Evolutionary conservation across 352 stramenopile species (phyloP), one percentile per base, ranked within the genome.

Genomic region (Phytophthora pinifolia): DNA sequence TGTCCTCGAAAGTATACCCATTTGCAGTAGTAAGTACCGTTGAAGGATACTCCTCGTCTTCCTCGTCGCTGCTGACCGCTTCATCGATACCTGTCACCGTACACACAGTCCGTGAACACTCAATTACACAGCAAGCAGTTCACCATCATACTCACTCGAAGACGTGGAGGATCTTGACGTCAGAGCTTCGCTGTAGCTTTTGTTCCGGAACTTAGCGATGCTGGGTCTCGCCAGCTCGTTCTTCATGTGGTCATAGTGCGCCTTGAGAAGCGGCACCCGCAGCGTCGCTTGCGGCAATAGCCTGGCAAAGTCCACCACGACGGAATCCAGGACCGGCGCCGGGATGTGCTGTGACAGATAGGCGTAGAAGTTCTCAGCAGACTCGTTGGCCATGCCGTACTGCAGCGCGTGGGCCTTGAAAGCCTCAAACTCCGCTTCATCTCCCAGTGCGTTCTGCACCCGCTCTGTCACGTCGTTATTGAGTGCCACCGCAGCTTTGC

Each of bases 251-350:
- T 67, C 35, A 55, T 88, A 89, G 35, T 93, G 85, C 20, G 67
- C 61, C 46, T 83, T 86, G 1, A 95, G 65, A 38, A 95, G 38
- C 15, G 76, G 83, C n/a, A 90, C 72, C 20, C 83, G 70, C 34
- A 89, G 57, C 22, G 72, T 42, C 0, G 72, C 48, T 54, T 89
- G 79, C 1, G 82, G 79, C 8, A 95, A 46, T 27, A 95, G 49
- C 3, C 83, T 57, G 4, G 85, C 85, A 68, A 95, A 95, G 45
- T 95, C 85, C 44, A 90, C 35, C 12, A 93, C 80, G 35, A 95
- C 89, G 10, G 78, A 75, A 5, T 72, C 62, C 39, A 95, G 67
- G 45, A 79, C 62, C 3, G 79, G 54, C 6, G 72, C 59, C 1
- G 66, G 62, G 27, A 95, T 88, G 3, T 85, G 51, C 17, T 71